These are phyloP conservation scores for Didymella keratinophila DNA, from an alignment of 2,329 filamentous ascomycete species.

Conservation along the genomic window DNA sequence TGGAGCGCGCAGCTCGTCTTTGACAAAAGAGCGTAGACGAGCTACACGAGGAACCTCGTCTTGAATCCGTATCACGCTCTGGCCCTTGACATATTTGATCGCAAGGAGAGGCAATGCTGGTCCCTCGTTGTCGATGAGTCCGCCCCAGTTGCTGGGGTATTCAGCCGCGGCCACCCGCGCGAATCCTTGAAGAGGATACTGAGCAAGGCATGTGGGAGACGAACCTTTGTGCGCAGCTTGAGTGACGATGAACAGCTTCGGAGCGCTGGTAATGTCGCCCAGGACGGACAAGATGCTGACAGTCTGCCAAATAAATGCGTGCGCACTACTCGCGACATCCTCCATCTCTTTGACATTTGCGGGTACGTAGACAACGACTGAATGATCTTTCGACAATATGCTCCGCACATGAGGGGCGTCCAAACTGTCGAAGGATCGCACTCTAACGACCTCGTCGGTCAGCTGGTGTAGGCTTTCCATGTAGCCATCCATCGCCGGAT, in stretches of 20 bases:
- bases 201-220: conserved; percentile 36
- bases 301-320: conserved; percentile 22
- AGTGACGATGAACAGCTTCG: conserved; percentile 41
- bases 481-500: conserved; percentile 15
- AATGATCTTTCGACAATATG: conserved; percentile 3
- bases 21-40: conserved; percentile 6
- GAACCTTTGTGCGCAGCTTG: conserved; percentile 29
- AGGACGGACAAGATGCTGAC: conserved; percentile 12
- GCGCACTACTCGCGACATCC: conserved; percentile 21
- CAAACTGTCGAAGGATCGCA: conserved; percentile 1
- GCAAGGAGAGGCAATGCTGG: conserved; percentile 45
- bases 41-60: conserved; percentile 16
- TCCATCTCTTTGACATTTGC: conserved; percentile 24
- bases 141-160: conserved; percentile 51
- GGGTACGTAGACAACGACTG: conserved; percentile 18
- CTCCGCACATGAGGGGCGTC: neutral
- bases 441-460: neutral
- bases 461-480: neutral
- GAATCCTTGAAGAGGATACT: conserved; percentile 49
- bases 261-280: conserved; percentile 8
- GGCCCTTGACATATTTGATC: conserved; percentile 49
- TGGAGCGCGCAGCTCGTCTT: too few relatives aligned
- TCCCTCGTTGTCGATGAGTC: conserved; percentile 35
- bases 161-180: conserved; percentile 51
- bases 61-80: conserved; percentile 11